A percentile compares a stretch with the other conserved stretches of the same genome.
phyloP scores from a whole-genome alignment of 208 protist species.

The Crithidia fasciculata region DNA sequence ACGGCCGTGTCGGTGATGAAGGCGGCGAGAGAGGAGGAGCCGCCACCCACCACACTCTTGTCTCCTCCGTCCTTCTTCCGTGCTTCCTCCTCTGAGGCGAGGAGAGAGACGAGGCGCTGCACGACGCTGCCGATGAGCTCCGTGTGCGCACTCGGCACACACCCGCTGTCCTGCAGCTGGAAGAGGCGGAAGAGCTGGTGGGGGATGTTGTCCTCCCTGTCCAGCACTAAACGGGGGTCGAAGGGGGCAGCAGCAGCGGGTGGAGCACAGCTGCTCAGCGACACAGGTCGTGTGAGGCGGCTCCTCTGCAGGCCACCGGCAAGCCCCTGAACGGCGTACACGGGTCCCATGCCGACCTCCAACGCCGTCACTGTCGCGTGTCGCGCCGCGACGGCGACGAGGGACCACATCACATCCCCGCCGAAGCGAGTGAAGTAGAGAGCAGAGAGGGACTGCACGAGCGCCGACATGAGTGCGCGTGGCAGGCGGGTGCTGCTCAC shows the following conservation, averaged over 20 bases:
- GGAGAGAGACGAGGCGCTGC: slow-evolving; percentile 26
- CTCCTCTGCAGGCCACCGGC: too few relatives aligned
- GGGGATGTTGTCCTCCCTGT: slow-evolving; percentile 21
- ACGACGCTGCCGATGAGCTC: slow-evolving; percentile 32
- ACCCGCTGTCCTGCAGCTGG: slow-evolving; percentile 30
- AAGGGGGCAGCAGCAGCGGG: neutral
- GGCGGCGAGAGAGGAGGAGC: slow-evolving; percentile 8
- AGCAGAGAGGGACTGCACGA: slow-evolving; percentile 30
- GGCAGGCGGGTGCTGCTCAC: slow-evolving; percentile 28
- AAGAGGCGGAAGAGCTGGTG: slow-evolving; percentile 31
- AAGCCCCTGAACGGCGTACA: slow-evolving; percentile 26
- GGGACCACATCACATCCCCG: slow-evolving; percentile 35
- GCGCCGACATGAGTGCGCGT: slow-evolving; percentile 16
- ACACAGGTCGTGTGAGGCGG: neutral
- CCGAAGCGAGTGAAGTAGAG: slow-evolving; percentile 33
- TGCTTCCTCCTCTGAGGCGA: slow-evolving; percentile 18
- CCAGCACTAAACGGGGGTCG: slow-evolving; percentile 35
- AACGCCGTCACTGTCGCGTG: slow-evolving; percentile 32
- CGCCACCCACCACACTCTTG: neutral
- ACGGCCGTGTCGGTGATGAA: slow-evolving; percentile 53
- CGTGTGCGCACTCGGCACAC: slow-evolving; percentile 30
- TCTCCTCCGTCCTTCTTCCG: neutral
- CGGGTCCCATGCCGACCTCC: slow-evolving; percentile 32
- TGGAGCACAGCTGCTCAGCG: neutral
- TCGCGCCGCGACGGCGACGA: slow-evolving; percentile 20